Evolutionary conservation across 306 rosid genomes (phyloP).

Genomic region (Pterocarpus macrocarpus): DNA sequence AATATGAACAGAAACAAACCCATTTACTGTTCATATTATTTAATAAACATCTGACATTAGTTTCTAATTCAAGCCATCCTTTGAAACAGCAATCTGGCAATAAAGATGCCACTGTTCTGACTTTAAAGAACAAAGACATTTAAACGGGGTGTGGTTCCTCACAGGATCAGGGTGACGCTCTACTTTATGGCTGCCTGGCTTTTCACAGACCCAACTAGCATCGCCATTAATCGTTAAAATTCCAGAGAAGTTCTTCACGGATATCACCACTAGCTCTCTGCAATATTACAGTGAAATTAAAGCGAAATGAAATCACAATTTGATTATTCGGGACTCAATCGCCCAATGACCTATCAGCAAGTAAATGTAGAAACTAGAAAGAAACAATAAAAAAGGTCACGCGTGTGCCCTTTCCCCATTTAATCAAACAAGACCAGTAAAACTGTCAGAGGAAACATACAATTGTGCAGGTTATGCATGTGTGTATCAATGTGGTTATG

Average conservation of each 20-base stretch:
- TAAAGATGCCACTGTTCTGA: not conserved
- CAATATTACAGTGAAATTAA: conserved; percentile 15
- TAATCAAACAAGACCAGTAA: not conserved
- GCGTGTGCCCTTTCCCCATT: not conserved
- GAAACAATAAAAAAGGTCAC: not conserved
- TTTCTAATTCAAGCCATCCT: conserved; percentile 24
- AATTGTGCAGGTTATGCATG: not conserved
- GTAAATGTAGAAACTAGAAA: conserved; percentile 11
- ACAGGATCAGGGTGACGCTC: conserved; percentile 81
- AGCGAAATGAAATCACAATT: conserved; percentile 18
- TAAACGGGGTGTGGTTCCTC: conserved; percentile 31
- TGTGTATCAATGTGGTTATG: not conserved
- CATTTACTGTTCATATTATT: not conserved
- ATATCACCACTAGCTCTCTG: conserved; percentile 73
- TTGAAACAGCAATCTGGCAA: not conserved
- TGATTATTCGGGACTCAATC: not conserved
- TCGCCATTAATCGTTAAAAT: conserved; percentile 65
- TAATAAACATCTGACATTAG: conserved; percentile 22
- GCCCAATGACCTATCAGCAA: not conserved
- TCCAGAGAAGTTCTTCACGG: conserved; percentile 82
- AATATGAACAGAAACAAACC: conserved; percentile 29
- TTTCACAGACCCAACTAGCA: conserved; percentile 77
- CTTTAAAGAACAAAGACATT: conserved; percentile 18
- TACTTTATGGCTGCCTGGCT: conserved; percentile 56
- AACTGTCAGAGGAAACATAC: not conserved